Evolutionary conservation across 176 grass and related monocot species (phyloP).

Genomic region (Zoysia pacifica): DNA sequence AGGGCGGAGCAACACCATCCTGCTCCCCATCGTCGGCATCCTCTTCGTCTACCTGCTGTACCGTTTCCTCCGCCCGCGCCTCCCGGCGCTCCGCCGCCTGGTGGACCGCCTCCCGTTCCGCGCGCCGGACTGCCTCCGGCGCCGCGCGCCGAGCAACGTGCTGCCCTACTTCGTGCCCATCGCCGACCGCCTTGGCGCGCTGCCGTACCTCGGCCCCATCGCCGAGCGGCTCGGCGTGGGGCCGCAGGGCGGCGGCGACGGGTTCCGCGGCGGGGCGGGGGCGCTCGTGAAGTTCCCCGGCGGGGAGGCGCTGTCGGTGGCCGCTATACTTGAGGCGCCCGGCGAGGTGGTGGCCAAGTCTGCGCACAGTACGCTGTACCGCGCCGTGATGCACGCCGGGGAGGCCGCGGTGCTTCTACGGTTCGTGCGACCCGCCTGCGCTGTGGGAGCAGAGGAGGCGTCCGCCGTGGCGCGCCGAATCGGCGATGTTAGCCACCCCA

Average conservation of each 20-base stretch:
- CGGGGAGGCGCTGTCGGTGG: constrained; percentile 73
- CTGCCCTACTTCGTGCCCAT: constrained; percentile 60
- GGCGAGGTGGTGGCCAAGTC: constrained; percentile 97
- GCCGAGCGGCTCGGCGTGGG: constrained; percentile 48
- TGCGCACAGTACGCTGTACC: constrained; percentile 82
- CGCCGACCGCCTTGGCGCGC: constrained; percentile 61
- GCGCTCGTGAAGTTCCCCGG: constrained; percentile 77
- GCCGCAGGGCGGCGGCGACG: neutral
- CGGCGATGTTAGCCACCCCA: constrained; percentile 65
- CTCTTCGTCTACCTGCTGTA: constrained; percentile 58
- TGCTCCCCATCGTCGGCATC: constrained; percentile 56
- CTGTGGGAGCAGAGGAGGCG: constrained; percentile 53
- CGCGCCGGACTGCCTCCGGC: constrained; percentile 47
- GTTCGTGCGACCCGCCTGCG: constrained; percentile 81
- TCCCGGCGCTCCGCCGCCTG: constrained; percentile 43
- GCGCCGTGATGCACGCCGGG: constrained; percentile 60
- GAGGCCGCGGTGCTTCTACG: constrained; percentile 70
- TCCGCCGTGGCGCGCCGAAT: constrained; percentile 55
- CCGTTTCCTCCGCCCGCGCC: constrained; percentile 63
- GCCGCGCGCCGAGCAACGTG: constrained; percentile 34
- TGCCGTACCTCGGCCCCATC: constrained; percentile 48
- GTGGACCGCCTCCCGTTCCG: constrained; percentile 36
- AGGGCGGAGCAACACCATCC: constrained; percentile 55
- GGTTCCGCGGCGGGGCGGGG: constrained; percentile 18
- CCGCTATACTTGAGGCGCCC: constrained; percentile 79